Conservation (phyloP, 768 basidiomycete species). For the Tephrocybe sp. region DNA sequence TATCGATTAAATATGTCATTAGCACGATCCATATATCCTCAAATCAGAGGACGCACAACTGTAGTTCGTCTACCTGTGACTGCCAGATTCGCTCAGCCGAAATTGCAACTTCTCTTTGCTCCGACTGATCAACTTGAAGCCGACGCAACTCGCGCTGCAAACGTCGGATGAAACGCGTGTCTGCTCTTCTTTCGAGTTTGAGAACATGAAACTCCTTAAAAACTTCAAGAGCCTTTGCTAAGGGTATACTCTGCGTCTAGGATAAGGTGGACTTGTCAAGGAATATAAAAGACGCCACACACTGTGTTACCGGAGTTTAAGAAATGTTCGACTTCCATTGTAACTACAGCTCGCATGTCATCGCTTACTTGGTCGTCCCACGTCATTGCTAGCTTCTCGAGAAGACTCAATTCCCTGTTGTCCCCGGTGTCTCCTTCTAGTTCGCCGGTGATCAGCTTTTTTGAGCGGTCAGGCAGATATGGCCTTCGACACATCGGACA, state of each 20-base stretch:
- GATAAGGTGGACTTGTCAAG: neutral
- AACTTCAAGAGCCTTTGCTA: constrained; percentile 35
- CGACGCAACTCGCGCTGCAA: constrained; percentile 29
- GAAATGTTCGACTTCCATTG: constrained; percentile 53
- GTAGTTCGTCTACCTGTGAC: constrained; percentile 30
- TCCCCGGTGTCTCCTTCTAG: constrained; percentile 36
- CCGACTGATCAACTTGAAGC: constrained; percentile 25
- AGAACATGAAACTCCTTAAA: constrained; percentile 39
- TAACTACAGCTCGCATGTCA: too few species aligned
- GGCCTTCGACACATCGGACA: constrained; percentile 21
- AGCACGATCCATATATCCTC: neutral
- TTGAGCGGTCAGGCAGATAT: constrained; percentile 18
- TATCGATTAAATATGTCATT: neutral
- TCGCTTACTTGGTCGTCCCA: constrained; percentile 37
- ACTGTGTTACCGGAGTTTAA: constrained; percentile 45
- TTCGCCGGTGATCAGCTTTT: constrained; percentile 22
- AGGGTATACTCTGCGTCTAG: constrained; percentile 18
- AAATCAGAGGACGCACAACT: constrained; percentile 23
- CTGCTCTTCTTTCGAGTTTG: constrained; percentile 31
- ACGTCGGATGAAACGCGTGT: constrained; percentile 29
- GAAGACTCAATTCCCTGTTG: constrained; percentile 33
- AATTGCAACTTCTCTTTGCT: constrained; percentile 33
- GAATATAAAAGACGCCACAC: constrained; percentile 20
- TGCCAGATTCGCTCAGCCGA: constrained; percentile 37
- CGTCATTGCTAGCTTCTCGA: constrained; percentile 35